Evolutionary conservation across 1,139 yeast species (phyloP), one percentile per base, ranked within the genome.

Genomic region (Geotrichum restrictum): DNA sequence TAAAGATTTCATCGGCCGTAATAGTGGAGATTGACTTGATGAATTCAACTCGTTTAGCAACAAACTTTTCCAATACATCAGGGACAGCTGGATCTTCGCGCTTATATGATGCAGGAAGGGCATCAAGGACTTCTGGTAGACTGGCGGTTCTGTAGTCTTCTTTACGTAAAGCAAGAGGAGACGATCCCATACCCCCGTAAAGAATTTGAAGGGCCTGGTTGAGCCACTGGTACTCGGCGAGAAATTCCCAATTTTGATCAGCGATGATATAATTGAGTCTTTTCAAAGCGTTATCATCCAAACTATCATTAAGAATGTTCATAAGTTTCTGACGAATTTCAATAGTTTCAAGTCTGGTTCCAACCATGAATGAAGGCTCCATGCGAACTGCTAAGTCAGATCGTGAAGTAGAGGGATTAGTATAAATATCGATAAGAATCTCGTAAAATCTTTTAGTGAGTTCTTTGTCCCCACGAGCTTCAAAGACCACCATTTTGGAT

Each of bases 301-400:
- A 74, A 60, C 96, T 86, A 51, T 79, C 80, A 66, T 85, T 84
- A 65, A 94, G 73, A 51, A 94, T 86, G 0, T 79, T 71, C 95
- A 94, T 87, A 60, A 94, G 77, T 60, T 82, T 83, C 56, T 81
- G 78, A 54, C 98, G 80, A 42, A 88, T 85, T 1, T 77, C 75
- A 6, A 84, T 85, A 64, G 89, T 93, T 0, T 86, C 82, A 1
- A 88, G 78, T 43, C 95, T 77, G 0, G 98, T 93, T 42, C 98
- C 98, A 16, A 89, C 93, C 64, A 94, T 74, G 67, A 94, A 94
- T 19, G 98, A 96, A 66, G 91, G 97, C 65, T 94, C 98, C 88
- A 94, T 83, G 55, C 98, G 77, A 10, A 89, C 95, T 0, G 98
- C 91, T 44, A 94, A 77, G 64, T 94, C 99, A 1, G 96, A 84